Evolutionary conservation across 148 eudicot genomes (phyloP).

Genomic region (Persicaria maculosa): DNA sequence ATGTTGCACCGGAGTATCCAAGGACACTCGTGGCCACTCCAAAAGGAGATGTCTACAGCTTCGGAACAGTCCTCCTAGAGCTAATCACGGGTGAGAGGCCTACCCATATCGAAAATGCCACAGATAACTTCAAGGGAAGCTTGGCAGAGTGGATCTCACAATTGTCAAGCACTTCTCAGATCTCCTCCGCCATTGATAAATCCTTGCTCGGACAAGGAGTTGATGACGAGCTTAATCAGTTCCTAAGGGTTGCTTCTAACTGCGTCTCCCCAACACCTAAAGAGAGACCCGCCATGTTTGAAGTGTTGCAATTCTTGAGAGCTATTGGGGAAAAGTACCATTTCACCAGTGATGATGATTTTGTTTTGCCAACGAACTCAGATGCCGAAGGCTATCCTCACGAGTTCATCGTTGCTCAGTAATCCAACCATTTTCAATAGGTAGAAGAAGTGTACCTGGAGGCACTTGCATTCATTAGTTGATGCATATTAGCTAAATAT

Average conservation of each 20-base stretch:
- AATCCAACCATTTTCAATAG: conserved; percentile 13
- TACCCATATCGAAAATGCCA: conserved; percentile 27
- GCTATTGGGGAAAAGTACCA: conserved; percentile 40
- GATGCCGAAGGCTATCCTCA: conserved; percentile 24
- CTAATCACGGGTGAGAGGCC: conserved; percentile 37
- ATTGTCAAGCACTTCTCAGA: conserved; percentile 19
- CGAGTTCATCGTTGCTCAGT: conserved; percentile 39
- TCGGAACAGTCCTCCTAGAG: conserved; percentile 37
- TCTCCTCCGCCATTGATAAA: conserved; percentile 28
- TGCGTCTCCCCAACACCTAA: conserved; percentile 31
- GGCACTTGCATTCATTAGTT: too few species aligned
- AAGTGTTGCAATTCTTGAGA: conserved; percentile 34
- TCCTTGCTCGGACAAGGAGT: conserved; percentile 24
- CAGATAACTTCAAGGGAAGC: conserved; percentile 39
- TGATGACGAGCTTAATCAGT: conserved; percentile 34
- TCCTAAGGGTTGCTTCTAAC: conserved; percentile 30
- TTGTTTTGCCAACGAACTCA: conserved; percentile 22
- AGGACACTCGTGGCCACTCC: conserved; percentile 41
- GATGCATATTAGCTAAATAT: too few species aligned
- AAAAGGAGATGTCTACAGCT: conserved; percentile 47
- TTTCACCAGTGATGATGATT: conserved; percentile 36
- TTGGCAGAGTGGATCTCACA: conserved; percentile 35
- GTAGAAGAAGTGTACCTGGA: neutral
- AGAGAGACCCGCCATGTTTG: conserved; percentile 49
- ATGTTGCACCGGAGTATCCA: conserved; percentile 41